Base-by-base conservation (phyloP, 2,329 filamentous ascomycete genomes). In the Penicillium paneum region DNA sequence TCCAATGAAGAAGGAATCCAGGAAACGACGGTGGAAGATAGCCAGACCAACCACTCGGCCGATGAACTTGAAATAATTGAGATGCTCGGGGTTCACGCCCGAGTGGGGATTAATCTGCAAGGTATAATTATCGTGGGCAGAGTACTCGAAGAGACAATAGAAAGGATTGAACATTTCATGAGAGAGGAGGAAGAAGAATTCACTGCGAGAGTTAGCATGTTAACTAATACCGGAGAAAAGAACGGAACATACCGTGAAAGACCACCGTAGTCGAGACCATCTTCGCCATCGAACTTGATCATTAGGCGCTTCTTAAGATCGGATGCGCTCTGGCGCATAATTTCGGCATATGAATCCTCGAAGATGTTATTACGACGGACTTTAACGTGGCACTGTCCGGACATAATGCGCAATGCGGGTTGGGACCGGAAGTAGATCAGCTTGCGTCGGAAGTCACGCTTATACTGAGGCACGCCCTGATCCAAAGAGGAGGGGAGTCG, bases 131-230 rank as follows among this genome's bases (percentile, higher is more conserved):
- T 99, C 94, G 80, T 99, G 94, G 36, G 94, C 94, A 26, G 94
- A 97, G 76, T 99, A 99, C 78, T 99, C 94, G 80, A 99, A 99
- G 50, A 99, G 82, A 74, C 94, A 99, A 79, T 99, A 99, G 78
- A 99, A 99, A 31, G 94, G 94, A 75, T 99, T 99, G 80, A 99
- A 99, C 94, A 99, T 99, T 79, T 99, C 94, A 77, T 99, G 94
- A 15, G 93, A 97, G 52, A 99, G 84, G 38, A 99, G 81, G 85
- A 99, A 99, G 82, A 99, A 99, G 81, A 99, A 99, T 76, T 99
- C 94, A 83, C 92, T 85, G 46, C 31, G 8, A 44, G 38, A 21
- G 61, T 76, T 58, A 75, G 71, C 46, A 58, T n/a, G 6, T 41
- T 29, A 15, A 12, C n/a, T 35, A 40, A 11, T 10, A 19, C 29